Evolutionary conservation across 1,139 yeast species (phyloP), one percentile per base, ranked within the genome.

Genomic region (Kurtzmaniella quercitrusa): DNA sequence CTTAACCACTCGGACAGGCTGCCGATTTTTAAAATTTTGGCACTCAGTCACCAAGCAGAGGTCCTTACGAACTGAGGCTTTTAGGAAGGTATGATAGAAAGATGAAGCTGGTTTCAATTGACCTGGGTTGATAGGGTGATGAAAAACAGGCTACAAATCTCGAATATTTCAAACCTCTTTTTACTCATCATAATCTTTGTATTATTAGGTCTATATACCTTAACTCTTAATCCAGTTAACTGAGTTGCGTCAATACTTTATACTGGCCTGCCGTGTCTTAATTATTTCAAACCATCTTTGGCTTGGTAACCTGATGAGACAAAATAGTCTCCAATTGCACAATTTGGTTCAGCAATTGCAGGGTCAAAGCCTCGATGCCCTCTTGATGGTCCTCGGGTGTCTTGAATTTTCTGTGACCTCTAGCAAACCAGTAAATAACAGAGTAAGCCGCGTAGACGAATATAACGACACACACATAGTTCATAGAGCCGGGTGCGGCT

Each of bases 381-480:
- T 44, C 41, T 42, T 60, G 65, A 52, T 66, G 57, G 12, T 59
- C 59, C 16, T 57, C 62, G 6, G 53, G 39, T 3, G 62, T 56
- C 29, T 52, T 54, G 47, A 54, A 76, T 40, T 57, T 63, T 36
- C 60, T 52, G 44, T 59, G 60, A 5, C 75, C 81, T 51, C 72
- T 59, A 19, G 60, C 55, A 31, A 57, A 52, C 76, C 75, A 71
- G 51, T 71, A 70, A 18, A 62, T 47, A 1, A 66, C 52, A 47
- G 67, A 58, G 49, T 67, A 69, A 12, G 54, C 38, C 3, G 56
- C 58, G 43, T 58, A 68, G 8, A 31, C 44, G 12, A 54, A 51
- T 49, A 82, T 68, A 17, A 83, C 85, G 7, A 75, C 88, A n/a
- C 80, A 70, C 27, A 84, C 85, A 57, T 84, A 85, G 65, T 85